Evolutionary conservation across 495 filamentous ascomycete genomes (phyloP).

Genomic region (Penicillium angulare): DNA sequence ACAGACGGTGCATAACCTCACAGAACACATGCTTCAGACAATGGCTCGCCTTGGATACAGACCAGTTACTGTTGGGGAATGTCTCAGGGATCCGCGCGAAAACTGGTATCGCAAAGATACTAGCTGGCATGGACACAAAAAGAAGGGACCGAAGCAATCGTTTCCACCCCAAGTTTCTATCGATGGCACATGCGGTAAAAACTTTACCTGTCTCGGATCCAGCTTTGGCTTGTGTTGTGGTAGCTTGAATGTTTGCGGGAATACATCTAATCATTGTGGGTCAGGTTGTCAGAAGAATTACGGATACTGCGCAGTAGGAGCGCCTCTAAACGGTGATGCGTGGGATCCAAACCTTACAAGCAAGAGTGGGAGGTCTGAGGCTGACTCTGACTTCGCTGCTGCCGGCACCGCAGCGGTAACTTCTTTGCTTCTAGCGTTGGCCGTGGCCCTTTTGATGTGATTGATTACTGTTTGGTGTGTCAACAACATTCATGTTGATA

Average conservation of each 20-base stretch:
- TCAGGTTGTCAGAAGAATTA: conserved; percentile 47
- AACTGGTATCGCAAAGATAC: conserved; percentile 66
- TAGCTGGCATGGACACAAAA: conserved; percentile 15
- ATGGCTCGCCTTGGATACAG: conserved; percentile 57
- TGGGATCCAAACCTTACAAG: conserved; percentile 16
- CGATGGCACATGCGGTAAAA: conserved; percentile 53
- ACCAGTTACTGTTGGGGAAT: conserved; percentile 74
- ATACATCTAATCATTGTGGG: conserved; percentile 49
- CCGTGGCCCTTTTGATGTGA: conserved; percentile 27
- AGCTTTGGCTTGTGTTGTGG: conserved; percentile 44
- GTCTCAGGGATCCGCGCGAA: conserved; percentile 63
- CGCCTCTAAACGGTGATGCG: conserved; percentile 24
- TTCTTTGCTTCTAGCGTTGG: conserved; percentile 24
- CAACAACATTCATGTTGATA: not conserved
- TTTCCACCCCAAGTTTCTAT: conserved; percentile 35
- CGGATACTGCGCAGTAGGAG: conserved; percentile 42
- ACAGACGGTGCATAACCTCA: conserved; percentile 74
- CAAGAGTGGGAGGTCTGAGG: conserved; percentile 17
- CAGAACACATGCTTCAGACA: conserved; percentile 66
- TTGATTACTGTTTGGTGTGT: not conserved
- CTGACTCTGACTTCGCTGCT: conserved; percentile 11
- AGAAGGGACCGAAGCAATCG: conserved; percentile 36
- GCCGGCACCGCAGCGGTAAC: conserved; percentile 23
- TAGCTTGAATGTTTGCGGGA: conserved; percentile 46
- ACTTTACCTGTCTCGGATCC: conserved; percentile 49